Evolutionary conservation across 495 filamentous ascomycete genomes (phyloP).

Genomic region (Gamarada debralockiae): DNA sequence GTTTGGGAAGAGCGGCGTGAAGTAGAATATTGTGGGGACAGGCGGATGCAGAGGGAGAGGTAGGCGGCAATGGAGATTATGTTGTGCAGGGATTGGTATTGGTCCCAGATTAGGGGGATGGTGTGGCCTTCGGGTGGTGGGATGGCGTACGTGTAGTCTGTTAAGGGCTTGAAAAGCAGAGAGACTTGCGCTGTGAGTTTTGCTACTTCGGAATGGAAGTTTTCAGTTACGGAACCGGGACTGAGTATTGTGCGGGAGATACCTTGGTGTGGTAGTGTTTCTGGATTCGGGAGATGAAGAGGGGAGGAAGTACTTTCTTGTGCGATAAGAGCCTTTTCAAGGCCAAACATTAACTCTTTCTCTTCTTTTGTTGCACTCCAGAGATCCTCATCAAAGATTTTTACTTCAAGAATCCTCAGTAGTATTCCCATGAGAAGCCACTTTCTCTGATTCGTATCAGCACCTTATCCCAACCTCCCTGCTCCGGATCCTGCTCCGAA

Average conservation of each 20-base stretch:
- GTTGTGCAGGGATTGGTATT: slow-evolving; percentile 41
- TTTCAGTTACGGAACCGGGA: slow-evolving; percentile 26
- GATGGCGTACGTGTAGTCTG: slow-evolving; percentile 32
- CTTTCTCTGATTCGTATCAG: slow-evolving; percentile 31
- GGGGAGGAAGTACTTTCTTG: slow-evolving; percentile 33
- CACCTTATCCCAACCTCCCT: slow-evolving; percentile 38
- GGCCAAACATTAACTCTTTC: slow-evolving; percentile 29
- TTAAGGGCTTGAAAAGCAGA: slow-evolving; percentile 36
- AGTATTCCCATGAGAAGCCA: slow-evolving; percentile 39
- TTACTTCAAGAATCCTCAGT: slow-evolving; percentile 35
- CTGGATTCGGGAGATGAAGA: slow-evolving; percentile 36
- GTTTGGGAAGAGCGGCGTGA: slow-evolving; percentile 34
- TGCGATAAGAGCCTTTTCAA: slow-evolving; percentile 29
- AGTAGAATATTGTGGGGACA: slow-evolving; percentile 43
- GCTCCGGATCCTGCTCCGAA: slow-evolving; percentile 13
- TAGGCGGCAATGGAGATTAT: slow-evolving; percentile 40
- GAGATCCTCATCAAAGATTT: slow-evolving; percentile 39
- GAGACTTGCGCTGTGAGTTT: slow-evolving; percentile 34
- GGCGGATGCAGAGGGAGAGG: slow-evolving; percentile 38
- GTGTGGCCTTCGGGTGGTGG: not conserved
- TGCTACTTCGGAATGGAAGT: slow-evolving; percentile 40
- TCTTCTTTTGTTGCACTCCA: slow-evolving; percentile 34
- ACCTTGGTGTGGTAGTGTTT: slow-evolving; percentile 27
- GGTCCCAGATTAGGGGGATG: slow-evolving; percentile 20
- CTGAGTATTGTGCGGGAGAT: slow-evolving; percentile 26